Conservation (phyloP, 2,329 filamentous ascomycete genomes). For the Grosmannia serpens region DNA sequence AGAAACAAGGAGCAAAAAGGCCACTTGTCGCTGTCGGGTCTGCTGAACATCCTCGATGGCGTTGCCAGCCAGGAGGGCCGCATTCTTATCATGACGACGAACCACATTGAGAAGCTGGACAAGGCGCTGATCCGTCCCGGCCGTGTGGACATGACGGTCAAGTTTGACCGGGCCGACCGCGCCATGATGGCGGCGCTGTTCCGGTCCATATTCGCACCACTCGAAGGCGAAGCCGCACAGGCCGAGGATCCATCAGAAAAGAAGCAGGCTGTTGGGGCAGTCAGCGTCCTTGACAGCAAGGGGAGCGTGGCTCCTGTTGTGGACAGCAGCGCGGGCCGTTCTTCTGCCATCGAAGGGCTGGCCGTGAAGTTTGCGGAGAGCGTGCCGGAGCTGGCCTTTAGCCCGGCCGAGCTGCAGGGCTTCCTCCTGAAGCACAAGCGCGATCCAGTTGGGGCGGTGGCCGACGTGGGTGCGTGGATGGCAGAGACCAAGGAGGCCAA, state of each 20-base stretch:
- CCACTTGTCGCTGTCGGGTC: constrained; percentile 56
- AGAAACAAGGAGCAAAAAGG: constrained; percentile 3
- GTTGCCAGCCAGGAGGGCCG: constrained; percentile 52
- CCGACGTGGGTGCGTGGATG: constrained; percentile 36
- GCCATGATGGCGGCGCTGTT: constrained; percentile 44
- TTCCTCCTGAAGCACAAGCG: constrained; percentile 45
- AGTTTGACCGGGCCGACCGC: constrained; percentile 42
- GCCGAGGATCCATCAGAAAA: not conserved
- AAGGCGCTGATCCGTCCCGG: constrained; percentile 51
- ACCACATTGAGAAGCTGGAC: constrained; percentile 49
- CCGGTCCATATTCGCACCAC: constrained; percentile 42
- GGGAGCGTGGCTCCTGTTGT: not conserved
- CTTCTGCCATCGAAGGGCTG: constrained; percentile 26
- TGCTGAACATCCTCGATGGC: constrained; percentile 74
- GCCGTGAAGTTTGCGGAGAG: constrained; percentile 35
- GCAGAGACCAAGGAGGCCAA: constrained; percentile 34
- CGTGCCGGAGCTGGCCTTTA: constrained; percentile 45
- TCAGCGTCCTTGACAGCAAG: not conserved
- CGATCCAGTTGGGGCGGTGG: constrained; percentile 35
- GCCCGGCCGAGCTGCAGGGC: constrained; percentile 50
- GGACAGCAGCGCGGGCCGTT: not conserved
- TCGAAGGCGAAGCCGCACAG: constrained; percentile 26
- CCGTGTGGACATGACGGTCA: constrained; percentile 47
- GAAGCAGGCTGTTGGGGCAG: not conserved
- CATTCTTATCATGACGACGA: constrained; percentile 56